Evolutionary conservation across 257 asterid genomes (phyloP), one percentile per base, ranked within the genome.

Genomic region (Penstemon newberryi): DNA sequence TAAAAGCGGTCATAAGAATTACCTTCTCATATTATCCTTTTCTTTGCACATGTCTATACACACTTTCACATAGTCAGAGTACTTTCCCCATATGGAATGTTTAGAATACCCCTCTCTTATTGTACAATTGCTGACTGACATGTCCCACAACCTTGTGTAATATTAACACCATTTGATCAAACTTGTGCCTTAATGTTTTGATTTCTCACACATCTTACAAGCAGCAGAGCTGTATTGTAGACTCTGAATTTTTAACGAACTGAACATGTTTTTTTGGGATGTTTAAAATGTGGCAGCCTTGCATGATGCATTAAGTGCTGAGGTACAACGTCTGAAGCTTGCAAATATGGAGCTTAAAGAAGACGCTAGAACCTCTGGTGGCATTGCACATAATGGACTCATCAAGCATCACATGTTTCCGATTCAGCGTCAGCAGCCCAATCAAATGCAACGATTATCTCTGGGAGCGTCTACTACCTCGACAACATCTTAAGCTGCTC

Each of bases 321-420:
- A 91, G 72, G 88, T 91, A 43, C 94, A 87, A 68, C 95, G 86
- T 56, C 72, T 91, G 56, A 91, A 86, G 67, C 77, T 85, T 72
- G 84, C 76, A 12, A 70, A 81, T 38, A 75, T 66, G 58, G 86
- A 82, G 81, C 76, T 77, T 9, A 64, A 84, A 72, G 90, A 87
- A 37, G 89, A 78, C 37, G 89, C 80, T n/a, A 72, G 80, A 52
- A 44, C 79, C 40, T 81, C 86, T 5, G 74, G 71, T 42, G 69
- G 75, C 62, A 44, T 40, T 10, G 64, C 72, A n/a, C 94, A 78
- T 13, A 86, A 77, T 52, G 70, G 66, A 5, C 67, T 82, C 0
- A n/a, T 41, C 72, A 87, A 84, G 85, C 91, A 81, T 64, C 89
- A 68, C 63, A 71, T 86, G 86, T 76, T 76, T 56, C 80, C 74